These are phyloP conservation scores for Paecilomyces niveus DNA, from an alignment of 2,329 filamentous ascomycete genomes.

Conservation along the genomic window DNA sequence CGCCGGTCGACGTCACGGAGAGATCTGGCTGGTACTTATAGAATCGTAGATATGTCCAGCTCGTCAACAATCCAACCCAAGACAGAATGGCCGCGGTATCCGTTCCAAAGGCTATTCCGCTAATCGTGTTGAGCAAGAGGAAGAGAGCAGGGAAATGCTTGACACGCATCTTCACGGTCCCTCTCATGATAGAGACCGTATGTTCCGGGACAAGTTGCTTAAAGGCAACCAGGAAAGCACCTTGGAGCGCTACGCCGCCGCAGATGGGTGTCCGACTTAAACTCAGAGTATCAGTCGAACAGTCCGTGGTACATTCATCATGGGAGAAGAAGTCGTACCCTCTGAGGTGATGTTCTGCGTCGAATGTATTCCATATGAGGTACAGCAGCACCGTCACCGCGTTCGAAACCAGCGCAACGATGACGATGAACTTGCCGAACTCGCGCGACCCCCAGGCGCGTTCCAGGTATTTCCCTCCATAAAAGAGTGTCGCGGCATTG, in stretches of 20 bases:
- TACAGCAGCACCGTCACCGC: conserved; percentile 65
- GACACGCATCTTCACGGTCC: conserved; percentile 81
- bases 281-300: conserved; percentile 16
- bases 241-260: conserved; percentile 82
- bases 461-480: conserved; percentile 92
- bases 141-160: conserved; percentile 72
- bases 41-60: conserved; percentile 95
- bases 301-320: conserved; percentile 11
- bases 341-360: conserved; percentile 27
- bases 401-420: conserved; percentile 76
- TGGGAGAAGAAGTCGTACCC: conserved; percentile 24
- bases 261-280: conserved; percentile 71
- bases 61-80: conserved; percentile 72
- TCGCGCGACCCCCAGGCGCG: conserved; percentile 89
- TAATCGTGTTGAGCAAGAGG: conserved; percentile 62
- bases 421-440: conserved; percentile 80
- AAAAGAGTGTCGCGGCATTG: conserved; percentile 72
- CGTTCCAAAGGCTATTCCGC: conserved; percentile 58
- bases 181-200: conserved; percentile 88
- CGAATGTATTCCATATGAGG: conserved; percentile 65
- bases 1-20: conserved; percentile 47
- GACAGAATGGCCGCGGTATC: conserved; percentile 73
- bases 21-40: conserved; percentile 63
- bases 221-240: conserved; percentile 90
- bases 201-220: conserved; percentile 97